A percentile compares a stretch with the other conserved stretches of the same genome.
phyloP scores from a whole-genome alignment of 805 yeast genomes.

The Ogataea kodamae region DNA sequence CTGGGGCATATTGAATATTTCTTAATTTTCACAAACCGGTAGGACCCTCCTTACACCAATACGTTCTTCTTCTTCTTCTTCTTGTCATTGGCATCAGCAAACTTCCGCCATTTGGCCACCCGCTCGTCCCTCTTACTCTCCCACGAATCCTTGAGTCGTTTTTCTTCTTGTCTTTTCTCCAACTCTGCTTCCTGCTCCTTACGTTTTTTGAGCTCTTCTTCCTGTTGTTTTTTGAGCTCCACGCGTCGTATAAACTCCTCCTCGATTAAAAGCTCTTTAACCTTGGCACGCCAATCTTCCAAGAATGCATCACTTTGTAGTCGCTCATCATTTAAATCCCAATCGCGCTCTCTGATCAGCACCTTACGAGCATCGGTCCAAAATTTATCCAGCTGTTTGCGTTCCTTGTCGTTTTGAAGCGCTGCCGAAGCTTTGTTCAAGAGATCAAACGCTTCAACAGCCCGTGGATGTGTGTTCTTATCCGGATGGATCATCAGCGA shows the following conservation, averaged over 20 bases:
- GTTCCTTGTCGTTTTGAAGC: constrained; percentile 35
- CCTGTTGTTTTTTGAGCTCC: constrained; percentile 39
- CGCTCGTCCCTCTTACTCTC: constrained; percentile 56
- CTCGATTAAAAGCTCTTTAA: constrained; percentile 42
- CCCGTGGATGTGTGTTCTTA: constrained; percentile 50
- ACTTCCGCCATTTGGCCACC: constrained; percentile 58
- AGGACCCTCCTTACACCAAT: constrained; percentile 31
- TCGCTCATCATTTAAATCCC: constrained; percentile 38
- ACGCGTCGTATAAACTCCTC: constrained; percentile 42
- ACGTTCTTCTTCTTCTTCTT: constrained; percentile 47
- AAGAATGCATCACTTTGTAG: constrained; percentile 35
- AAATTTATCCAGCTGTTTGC: constrained; percentile 41
- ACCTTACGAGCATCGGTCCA: constrained; percentile 42
- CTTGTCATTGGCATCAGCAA: constrained; percentile 40
- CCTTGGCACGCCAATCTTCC: constrained; percentile 40
- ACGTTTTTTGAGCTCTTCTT: constrained; percentile 38
- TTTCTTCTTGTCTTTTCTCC: constrained; percentile 30
- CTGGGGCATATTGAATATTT: constrained; percentile 8
- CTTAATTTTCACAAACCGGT: not conserved
- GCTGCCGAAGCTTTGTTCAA: constrained; percentile 52
- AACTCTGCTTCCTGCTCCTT: constrained; percentile 32
- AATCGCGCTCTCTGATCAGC: constrained; percentile 35
- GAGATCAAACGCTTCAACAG: constrained; percentile 61
- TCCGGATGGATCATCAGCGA: constrained; percentile 71
- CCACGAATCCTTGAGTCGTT: constrained; percentile 48